Conservation (phyloP, 225 moss, liverwort and hornwort species). For the Sphagnum contortum region DNA sequence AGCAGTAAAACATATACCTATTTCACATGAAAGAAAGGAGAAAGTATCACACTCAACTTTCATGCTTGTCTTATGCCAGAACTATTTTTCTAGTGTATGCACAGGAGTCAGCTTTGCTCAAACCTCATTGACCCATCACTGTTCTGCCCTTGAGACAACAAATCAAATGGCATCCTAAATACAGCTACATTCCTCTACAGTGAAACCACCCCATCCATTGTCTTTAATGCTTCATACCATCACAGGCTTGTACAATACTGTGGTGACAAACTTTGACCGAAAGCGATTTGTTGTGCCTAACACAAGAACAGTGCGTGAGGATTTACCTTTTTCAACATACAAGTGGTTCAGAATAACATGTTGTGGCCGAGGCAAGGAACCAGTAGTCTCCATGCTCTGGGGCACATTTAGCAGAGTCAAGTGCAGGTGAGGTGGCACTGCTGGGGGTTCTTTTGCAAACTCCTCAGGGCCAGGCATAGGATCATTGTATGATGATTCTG, state of each 20-base stretch:
- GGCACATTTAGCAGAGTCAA: conserved; percentile 89
- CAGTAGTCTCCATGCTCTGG: conserved; percentile 13
- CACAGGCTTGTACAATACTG: conserved; percentile 88
- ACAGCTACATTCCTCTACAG: too few species aligned
- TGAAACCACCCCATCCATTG: too few species aligned
- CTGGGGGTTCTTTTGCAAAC: conserved; percentile 87
- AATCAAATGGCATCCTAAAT: too few species aligned
- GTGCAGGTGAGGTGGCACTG: conserved; percentile 86
- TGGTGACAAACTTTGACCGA: conserved; percentile 94
- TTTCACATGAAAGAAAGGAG: too few species aligned
- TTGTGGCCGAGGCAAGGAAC: conserved; percentile 76
- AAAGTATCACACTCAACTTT: too few species aligned
- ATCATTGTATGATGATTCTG: conserved; percentile 77
- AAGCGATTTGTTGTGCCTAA: conserved; percentile 93
- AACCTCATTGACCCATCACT: too few species aligned
- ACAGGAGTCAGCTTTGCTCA: too few species aligned
- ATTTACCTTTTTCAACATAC: conserved; percentile 91
- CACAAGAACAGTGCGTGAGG: conserved; percentile 56
- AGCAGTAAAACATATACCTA: too few species aligned
- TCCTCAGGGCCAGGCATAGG: conserved; percentile 79
- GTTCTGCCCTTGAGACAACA: too few species aligned
- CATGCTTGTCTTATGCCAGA: too few species aligned
- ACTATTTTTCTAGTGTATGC: too few species aligned
- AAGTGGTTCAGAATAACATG: conserved; percentile 96
- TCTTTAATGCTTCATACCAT: too few species aligned